Base-by-base conservation (phyloP, 129 eudicot species). In the Escallonia rubra region DNA sequence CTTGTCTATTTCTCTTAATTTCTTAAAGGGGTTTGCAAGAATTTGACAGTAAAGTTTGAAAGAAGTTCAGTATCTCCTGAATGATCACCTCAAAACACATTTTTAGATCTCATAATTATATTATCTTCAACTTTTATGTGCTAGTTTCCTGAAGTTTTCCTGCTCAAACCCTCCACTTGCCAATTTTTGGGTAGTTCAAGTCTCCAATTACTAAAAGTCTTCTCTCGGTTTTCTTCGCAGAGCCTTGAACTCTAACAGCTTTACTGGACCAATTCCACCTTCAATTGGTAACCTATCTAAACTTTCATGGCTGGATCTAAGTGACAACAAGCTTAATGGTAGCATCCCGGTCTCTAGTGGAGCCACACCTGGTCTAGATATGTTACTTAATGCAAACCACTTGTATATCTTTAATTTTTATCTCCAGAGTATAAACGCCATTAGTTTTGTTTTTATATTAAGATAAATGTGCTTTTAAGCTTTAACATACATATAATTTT, bases 281-380 rank as follows among this genome's bases (percentile, higher is more conserved):
- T 78, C 92, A 56, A 78, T 92, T 41, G 98, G 98, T 42, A 83
- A 78, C 64, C 66, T 92, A 52, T 13, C 76, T 8, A 76, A 57
- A 23, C 76, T 92, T 48, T 83, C 90, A 70, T 92, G 96, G 96
- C 75, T 92, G 75, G 95, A 86, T 80, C 76, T 92, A 69, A 84
- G 96, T 80, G 81, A 76, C 61, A 92, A 92, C 76, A 48, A 70
- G 77, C 89, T 92, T 51, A 69, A 44, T 38, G 98, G 98, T 43
- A 63, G 77, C 57, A 84, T 92, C 70, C 98, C 98, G 7, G 83
- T 92, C 70, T 81, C 97, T 41, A 67, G 41, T 64, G 83, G 59
- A 58, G 77, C 75, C 15, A 8, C 69, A 43, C 79, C 77, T 59
- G 98, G 98, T 49, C 85, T 92, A 59, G 96, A 92, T 68, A 70